Conservation (phyloP, 2,329 filamentous ascomycete genomes). For the Pseudogymnoascus sp. region DNA sequence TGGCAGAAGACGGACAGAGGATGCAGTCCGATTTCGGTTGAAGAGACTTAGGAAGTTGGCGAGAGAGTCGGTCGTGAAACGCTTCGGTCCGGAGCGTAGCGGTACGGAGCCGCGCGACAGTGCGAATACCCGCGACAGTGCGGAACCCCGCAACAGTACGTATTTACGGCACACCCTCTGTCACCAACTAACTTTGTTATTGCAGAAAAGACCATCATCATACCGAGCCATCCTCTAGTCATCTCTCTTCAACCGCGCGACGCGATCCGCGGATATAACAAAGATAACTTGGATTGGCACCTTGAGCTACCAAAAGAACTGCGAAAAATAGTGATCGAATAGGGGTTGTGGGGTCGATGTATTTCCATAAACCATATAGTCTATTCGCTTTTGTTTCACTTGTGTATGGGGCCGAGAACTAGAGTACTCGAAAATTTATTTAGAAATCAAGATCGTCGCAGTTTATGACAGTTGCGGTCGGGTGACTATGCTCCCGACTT, state of each 20-base stretch:
- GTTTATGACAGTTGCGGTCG: neutral
- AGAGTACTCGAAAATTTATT: too few species aligned
- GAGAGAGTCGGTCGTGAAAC: neutral
- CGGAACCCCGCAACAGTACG: neutral
- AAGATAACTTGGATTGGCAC: neutral
- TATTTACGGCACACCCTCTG: neutral
- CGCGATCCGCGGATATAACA: neutral
- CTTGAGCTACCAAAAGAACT: neutral
- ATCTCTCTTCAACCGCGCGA: neutral
- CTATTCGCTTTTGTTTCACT: neutral
- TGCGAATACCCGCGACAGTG: too few species aligned
- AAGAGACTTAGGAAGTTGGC: neutral
- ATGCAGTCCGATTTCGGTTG: neutral
- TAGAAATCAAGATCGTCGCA: neutral
- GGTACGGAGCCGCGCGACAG: neutral
- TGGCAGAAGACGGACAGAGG: neutral
- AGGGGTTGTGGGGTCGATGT: neutral
- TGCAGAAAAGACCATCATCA: neutral
- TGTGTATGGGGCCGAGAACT: neutral
- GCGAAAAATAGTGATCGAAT: neutral
- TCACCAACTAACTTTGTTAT: neutral
- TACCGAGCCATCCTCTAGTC: neutral
- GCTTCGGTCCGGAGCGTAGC: neutral
- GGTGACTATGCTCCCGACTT: too few species aligned
- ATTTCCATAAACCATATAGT: neutral